Evolutionary conservation across 1,284 basidiomycete genomes (phyloP), one percentile per base, ranked within the genome.

Genomic region (Trichosporon ovoides): DNA sequence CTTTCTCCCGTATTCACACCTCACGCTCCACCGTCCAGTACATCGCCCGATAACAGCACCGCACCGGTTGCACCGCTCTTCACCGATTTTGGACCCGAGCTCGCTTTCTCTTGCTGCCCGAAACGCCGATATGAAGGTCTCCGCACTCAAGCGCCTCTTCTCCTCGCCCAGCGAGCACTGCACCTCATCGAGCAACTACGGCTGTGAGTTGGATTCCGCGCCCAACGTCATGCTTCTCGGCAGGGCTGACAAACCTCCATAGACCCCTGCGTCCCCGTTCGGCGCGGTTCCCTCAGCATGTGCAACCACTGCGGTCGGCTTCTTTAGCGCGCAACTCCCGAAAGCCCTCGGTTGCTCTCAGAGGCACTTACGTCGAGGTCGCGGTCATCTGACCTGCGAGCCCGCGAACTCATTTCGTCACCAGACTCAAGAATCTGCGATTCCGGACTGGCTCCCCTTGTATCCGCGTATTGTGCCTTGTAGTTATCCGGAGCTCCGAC

Each of bases 391-490:
- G 43, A 48, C 43, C 43, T 31, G 28, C 28, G 28, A 5, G 28
- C 28, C 28, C 28, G 4, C 28, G 28, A 5, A 31, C 28, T 22
- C 24, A n/a, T 16, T 7, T 28, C 16, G 24, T 48, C 24, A 31
- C 43, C 16, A 48, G 22, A 48, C 28, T 31, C 43, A 48, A 48
- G 43, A 48, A 48, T 48, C 43, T 48, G 43, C 24, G 43, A 48
- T 48, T 48, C 43, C 43, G 43, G 43, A 48, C 43, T 48, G 43
- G 43, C 28, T 48, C 43, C 43, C 28, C 28, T 22, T 48, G 43
- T 48, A 48, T 48, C 43, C 43, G 43, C 43, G 43, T 48, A 48
- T 48, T 31, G 28, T 28, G 28, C 43, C 43, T 48, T 48, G 43
- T 48, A 48, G 24, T 48, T 48, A 48, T 48, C 43, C 43, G 43